These are phyloP conservation scores for Suillus occidentalis DNA, from an alignment of 768 basidiomycete genomes.

Conservation along the genomic window DNA sequence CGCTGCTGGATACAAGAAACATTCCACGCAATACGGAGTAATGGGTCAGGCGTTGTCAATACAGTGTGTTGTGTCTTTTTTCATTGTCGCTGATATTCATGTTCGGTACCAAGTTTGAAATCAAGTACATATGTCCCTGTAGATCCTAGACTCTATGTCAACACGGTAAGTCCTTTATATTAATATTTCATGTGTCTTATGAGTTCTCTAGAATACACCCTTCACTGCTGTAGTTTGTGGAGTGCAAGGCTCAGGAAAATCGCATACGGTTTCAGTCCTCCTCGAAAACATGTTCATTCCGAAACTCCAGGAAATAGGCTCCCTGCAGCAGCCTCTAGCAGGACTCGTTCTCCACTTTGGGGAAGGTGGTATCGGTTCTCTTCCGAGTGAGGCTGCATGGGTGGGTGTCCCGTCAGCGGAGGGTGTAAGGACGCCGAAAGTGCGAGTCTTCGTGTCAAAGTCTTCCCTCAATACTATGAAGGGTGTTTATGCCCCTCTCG, in stretches of 20 bases:
- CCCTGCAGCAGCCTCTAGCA: constrained; percentile 46
- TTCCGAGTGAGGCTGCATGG: constrained; percentile 61
- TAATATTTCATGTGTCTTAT: neutral
- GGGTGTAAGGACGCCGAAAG: constrained; percentile 19
- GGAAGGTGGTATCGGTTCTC: constrained; percentile 51
- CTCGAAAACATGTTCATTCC: constrained; percentile 62
- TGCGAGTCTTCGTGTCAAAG: constrained; percentile 49
- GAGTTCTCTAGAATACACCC: constrained; percentile 52
- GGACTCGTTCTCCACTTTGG: constrained; percentile 63
- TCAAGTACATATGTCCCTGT: constrained; percentile 25
- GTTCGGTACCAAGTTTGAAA: constrained; percentile 26
- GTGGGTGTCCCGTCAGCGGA: constrained; percentile 31
- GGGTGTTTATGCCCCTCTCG: constrained; percentile 46
- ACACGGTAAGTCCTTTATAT: constrained; percentile 43
- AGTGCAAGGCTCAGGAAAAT: constrained; percentile 66
- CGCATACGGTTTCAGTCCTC: constrained; percentile 59
- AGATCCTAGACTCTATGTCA: constrained; percentile 55
- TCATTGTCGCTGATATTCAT: neutral
- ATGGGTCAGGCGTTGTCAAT: constrained; percentile 43
- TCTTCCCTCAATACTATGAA: constrained; percentile 54
- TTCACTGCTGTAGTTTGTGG: constrained; percentile 69
- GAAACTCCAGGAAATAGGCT: constrained; percentile 44
- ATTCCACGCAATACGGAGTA: constrained; percentile 51
- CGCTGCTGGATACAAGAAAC: constrained; percentile 18
- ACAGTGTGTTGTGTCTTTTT: constrained; percentile 31